Percentiles rank a stretch among this genome's conserved stretches.
Evolutionary conservation across 306 rosid genomes (phyloP).

Genomic region (Medicago ruthenica): DNA sequence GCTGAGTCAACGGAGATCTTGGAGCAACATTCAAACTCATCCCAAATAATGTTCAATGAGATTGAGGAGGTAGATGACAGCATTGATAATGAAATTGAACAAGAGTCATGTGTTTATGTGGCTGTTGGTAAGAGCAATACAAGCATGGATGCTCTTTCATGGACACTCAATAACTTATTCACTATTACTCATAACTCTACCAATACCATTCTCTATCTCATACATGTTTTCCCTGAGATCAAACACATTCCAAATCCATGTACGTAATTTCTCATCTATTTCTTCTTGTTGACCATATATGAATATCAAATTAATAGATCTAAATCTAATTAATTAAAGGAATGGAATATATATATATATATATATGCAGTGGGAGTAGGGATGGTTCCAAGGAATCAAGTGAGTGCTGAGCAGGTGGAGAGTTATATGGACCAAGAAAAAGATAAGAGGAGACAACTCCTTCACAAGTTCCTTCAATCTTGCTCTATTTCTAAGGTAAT

Average conservation of each 20-base stretch:
- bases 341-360: too few relatives aligned
- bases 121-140: conserved; percentile 65
- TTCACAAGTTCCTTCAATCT: conserved; percentile 63
- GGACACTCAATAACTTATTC: conserved; percentile 60
- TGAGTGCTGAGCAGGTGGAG: conserved; percentile 70
- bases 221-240: conserved; percentile 69
- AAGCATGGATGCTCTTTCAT: conserved; percentile 67
- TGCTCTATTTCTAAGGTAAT: conserved; percentile 66
- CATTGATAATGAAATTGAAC: conserved; percentile 2
- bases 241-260: conserved; percentile 76
- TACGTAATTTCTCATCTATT: conserved; percentile 31
- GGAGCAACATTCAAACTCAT: background rate
- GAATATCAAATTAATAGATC: too few relatives aligned
- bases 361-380: conserved; percentile 91
- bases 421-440: conserved; percentile 66
- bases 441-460: conserved; percentile 69
- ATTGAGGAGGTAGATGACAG: conserved; percentile 62
- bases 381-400: conserved; percentile 74
- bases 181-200: conserved; percentile 30
- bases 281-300: too few relatives aligned
- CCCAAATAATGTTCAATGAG: conserved; percentile 48
- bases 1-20: background rate
- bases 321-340: background rate
- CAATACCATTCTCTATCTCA: conserved; percentile 53
- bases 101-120: conserved; percentile 62